Conservation (phyloP, 108 stramenopile genomes). For the Skeletonema tropicum region DNA sequence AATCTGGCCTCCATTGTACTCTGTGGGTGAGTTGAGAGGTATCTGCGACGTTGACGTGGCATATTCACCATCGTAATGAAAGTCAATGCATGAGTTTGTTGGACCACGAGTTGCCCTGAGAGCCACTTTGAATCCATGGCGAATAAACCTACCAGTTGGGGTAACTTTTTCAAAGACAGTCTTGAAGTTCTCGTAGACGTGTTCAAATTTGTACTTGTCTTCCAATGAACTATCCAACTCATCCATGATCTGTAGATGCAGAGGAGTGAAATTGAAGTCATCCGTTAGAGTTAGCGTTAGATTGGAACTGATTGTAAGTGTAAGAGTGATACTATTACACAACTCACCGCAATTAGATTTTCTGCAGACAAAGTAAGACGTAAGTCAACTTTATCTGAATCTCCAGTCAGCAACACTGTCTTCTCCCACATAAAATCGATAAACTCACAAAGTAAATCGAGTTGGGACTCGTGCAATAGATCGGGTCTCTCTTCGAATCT, state of each 20-base stretch:
- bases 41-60: slow-evolving; percentile 38
- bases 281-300: too few relatives aligned
- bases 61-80: slow-evolving; percentile 48
- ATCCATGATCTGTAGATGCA: slow-evolving; percentile 4
- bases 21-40: slow-evolving; percentile 37
- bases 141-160: too few relatives aligned
- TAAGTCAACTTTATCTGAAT: slow-evolving; percentile 47
- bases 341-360: slow-evolving; percentile 12
- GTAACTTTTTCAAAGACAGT: background rate
- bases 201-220: slow-evolving; percentile 7
- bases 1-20: slow-evolving; percentile 45
- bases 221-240: slow-evolving; percentile 13
- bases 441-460: slow-evolving; percentile 6
- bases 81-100: slow-evolving; percentile 46
- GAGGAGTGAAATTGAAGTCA: too few relatives aligned
- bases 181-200: background rate
- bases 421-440: slow-evolving; percentile 26
- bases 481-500: slow-evolving; percentile 9
- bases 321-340: too few relatives aligned
- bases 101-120: slow-evolving; percentile 44
- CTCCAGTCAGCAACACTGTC: slow-evolving; percentile 32
- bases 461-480: slow-evolving; percentile 16
- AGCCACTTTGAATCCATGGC: slow-evolving; percentile 30
- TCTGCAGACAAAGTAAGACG: slow-evolving; percentile 16
- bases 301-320: too few relatives aligned